phyloP scores from a whole-genome alignment of 2,329 filamentous ascomycete genomes.

The Calonectria multiphialidica region DNA sequence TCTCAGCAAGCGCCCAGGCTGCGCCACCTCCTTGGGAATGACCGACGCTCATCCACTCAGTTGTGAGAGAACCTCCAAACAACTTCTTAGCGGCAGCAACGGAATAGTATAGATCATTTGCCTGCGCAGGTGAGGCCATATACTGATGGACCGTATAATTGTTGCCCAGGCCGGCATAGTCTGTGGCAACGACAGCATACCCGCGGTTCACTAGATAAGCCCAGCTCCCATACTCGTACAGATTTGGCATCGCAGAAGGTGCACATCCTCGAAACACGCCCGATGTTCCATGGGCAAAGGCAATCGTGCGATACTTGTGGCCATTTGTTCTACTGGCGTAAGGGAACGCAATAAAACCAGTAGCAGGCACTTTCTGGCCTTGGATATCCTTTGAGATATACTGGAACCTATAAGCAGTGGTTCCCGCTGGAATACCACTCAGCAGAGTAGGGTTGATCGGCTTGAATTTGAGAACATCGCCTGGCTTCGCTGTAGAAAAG shows the following conservation, averaged over 20 bases:
- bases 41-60: background rate
- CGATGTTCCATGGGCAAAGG: slow-evolving; percentile 32
- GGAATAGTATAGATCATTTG: background rate
- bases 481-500: slow-evolving; percentile 1
- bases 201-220: slow-evolving; percentile 17
- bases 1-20: background rate
- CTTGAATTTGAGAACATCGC: slow-evolving; percentile 32
- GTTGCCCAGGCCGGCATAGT: slow-evolving; percentile 21
- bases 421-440: slow-evolving; percentile 21
- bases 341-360: slow-evolving; percentile 30
- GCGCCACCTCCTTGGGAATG: background rate
- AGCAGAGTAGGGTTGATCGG: slow-evolving; percentile 18
- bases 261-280: slow-evolving; percentile 31
- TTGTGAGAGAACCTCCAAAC: background rate
- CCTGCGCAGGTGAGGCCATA: background rate
- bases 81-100: background rate
- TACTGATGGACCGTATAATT: background rate
- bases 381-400: slow-evolving; percentile 33
- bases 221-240: slow-evolving; percentile 33
- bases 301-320: slow-evolving; percentile 15
- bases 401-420: slow-evolving; percentile 30
- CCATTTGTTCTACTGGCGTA: background rate
- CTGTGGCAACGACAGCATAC: slow-evolving; percentile 36
- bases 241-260: slow-evolving; percentile 22
- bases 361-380: slow-evolving; percentile 25